A percentile compares a stretch with the other conserved stretches of the same genome.
phyloP scores from a whole-genome alignment of 768 basidiomycete species.

The Collybiopsis luxurians region DNA sequence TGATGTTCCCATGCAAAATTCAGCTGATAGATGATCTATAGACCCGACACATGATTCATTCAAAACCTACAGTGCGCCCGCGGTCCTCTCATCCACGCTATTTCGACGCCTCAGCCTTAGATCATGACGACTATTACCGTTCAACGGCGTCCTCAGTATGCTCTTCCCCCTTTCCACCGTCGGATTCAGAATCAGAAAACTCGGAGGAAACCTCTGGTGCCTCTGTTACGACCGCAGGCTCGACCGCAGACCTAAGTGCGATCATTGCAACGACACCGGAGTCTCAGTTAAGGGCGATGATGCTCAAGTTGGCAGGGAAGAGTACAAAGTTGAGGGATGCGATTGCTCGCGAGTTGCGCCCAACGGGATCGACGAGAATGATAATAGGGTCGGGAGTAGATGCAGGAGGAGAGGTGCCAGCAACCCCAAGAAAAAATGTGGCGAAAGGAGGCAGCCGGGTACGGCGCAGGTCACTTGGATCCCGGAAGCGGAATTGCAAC shows the following conservation, averaged over 20 bases:
- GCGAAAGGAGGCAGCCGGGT: not conserved
- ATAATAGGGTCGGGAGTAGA: no score
- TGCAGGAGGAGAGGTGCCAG: slow-evolving; percentile 34
- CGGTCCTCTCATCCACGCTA: slow-evolving; percentile 4
- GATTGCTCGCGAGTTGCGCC: no score
- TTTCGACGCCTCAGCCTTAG: slow-evolving; percentile 11
- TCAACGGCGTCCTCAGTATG: slow-evolving; percentile 1
- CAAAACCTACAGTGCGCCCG: not conserved
- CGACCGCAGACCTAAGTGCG: slow-evolving; percentile 22
- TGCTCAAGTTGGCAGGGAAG: slow-evolving; percentile 34
- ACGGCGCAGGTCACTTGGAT: not conserved
- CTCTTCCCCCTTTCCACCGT: slow-evolving; percentile 23
- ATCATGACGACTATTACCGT: slow-evolving; percentile 3
- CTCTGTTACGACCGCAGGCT: no score
- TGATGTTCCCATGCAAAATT: no score
- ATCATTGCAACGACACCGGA: slow-evolving; percentile 37
- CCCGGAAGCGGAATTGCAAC: not conserved
- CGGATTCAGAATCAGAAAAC: slow-evolving; percentile 17
- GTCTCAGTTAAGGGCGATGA: slow-evolving; percentile 33
- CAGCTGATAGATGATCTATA: no score
- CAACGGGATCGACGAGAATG: no score
- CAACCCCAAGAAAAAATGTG: slow-evolving; percentile 6
- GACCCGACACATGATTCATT: slow-evolving; percentile 2
- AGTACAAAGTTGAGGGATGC: slow-evolving; percentile 35
- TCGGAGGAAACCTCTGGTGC: slow-evolving; percentile 12